phyloP scores from a whole-genome alignment of 345 rosid genomes.

The Brassica napus region DNA sequence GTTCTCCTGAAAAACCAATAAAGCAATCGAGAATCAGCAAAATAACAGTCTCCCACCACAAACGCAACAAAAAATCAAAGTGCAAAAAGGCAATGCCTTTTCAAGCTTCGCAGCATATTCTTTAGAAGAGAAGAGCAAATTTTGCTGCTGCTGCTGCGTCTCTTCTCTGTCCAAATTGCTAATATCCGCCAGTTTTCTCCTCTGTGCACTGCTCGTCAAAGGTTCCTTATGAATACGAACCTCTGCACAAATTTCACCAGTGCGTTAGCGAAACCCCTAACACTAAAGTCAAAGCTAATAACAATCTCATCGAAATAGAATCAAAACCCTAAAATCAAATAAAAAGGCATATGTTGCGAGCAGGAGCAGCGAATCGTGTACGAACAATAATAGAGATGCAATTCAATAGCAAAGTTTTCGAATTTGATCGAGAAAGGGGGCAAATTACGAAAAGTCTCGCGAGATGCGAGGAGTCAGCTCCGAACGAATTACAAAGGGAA shows the following conservation, averaged over 20 bases:
- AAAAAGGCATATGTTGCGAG: not conserved
- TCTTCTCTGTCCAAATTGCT: constrained; percentile 50
- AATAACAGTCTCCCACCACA: not conserved
- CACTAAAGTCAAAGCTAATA: not conserved
- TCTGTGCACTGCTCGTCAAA: constrained; percentile 30
- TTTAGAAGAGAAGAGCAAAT: constrained; percentile 34
- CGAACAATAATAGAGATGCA: not conserved
- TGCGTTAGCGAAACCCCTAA: not conserved
- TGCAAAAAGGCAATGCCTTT: constrained; percentile 41
- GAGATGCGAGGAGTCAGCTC: constrained; percentile 8
- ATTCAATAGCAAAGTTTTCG: not conserved
- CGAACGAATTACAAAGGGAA: not conserved
- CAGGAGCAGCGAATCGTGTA: not conserved
- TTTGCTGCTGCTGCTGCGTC: constrained; percentile 30
- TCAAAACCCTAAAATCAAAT: constrained; percentile 9
- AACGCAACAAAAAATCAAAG: constrained; percentile 1
- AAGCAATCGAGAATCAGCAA: constrained; percentile 12
- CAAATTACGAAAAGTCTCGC: not conserved
- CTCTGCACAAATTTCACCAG: constrained; percentile 9
- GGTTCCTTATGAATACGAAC: not conserved
- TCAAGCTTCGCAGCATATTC: constrained; percentile 53
- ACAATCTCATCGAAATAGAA: not conserved
- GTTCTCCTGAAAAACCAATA: constrained; percentile 48
- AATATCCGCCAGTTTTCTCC: constrained; percentile 17
- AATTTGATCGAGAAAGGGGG: not conserved